These are phyloP conservation scores for Glaciozyma martinii DNA, from an alignment of 768 basidiomycete species.

Conservation along the genomic window DNA sequence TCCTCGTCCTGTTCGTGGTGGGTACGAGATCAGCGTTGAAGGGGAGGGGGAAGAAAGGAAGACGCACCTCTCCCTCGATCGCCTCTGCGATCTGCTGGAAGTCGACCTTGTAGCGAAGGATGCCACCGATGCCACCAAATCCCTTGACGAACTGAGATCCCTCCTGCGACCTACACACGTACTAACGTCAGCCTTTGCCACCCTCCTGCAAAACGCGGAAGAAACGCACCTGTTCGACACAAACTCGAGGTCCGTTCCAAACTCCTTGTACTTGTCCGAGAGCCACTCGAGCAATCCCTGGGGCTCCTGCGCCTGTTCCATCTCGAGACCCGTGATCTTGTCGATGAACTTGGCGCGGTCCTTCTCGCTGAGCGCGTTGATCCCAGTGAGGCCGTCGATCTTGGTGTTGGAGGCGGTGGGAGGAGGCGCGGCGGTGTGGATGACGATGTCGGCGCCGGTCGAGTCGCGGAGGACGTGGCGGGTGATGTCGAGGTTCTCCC, in stretches of 20 bases:
- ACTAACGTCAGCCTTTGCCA: background rate
- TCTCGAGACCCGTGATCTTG: constrained; percentile 88
- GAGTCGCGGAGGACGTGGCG: constrained; percentile 85
- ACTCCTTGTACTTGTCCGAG: constrained; percentile 95
- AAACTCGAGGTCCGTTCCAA: constrained; percentile 85
- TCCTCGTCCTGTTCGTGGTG: constrained; percentile 5
- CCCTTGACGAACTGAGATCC: constrained; percentile 97
- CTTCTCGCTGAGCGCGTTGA: constrained; percentile 49
- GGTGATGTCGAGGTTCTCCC: constrained; percentile 91
- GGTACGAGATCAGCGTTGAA: too few species aligned
- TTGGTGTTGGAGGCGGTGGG: constrained; percentile 25
- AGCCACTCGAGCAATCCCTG: constrained; percentile 93
- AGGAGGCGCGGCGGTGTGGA: constrained; percentile 51
- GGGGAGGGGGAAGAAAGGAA: background rate
- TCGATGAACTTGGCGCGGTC: constrained; percentile 91
- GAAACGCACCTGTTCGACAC: constrained; percentile 41
- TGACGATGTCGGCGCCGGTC: constrained; percentile 64
- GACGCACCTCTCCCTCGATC: constrained; percentile 31
- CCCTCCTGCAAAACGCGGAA: too few species aligned
- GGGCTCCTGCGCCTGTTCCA: constrained; percentile 79
- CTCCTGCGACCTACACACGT: constrained; percentile 51
- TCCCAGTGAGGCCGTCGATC: constrained; percentile 18
- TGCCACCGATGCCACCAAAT: constrained; percentile 88
- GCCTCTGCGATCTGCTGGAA: constrained; percentile 62
- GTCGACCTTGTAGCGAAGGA: constrained; percentile 95